phyloP scores from a whole-genome alignment of 257 asterid genomes.

The Echites panduratus region DNA sequence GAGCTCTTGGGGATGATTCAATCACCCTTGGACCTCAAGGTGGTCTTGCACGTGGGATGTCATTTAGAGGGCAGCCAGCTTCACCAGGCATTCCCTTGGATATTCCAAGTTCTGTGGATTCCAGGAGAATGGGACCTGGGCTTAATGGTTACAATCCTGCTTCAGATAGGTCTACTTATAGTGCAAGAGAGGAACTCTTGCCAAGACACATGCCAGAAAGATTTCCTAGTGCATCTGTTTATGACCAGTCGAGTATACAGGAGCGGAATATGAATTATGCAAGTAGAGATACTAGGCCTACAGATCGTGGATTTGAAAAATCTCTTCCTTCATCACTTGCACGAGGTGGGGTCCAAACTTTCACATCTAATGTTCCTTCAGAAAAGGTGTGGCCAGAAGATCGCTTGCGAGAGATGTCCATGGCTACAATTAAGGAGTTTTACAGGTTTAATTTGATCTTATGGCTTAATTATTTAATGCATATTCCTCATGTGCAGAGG shows the following conservation, averaged over 20 bases:
- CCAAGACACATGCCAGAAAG: conserved; percentile 54
- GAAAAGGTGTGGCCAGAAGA: conserved; percentile 56
- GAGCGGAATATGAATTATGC: conserved; percentile 30
- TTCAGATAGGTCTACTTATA: conserved; percentile 49
- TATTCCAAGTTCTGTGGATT: conserved; percentile 38
- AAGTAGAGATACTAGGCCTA: conserved; percentile 22
- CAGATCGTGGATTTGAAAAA: conserved; percentile 24
- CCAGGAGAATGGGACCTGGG: conserved; percentile 51
- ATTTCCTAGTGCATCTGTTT: conserved; percentile 32
- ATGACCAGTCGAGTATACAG: conserved; percentile 45
- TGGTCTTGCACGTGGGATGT: conserved; percentile 85
- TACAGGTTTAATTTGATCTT: conserved; percentile 54
- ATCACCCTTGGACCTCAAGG: conserved; percentile 97
- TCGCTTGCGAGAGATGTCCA: conserved; percentile 50
- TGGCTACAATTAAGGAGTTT: conserved; percentile 72
- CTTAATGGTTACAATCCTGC: conserved; percentile 50
- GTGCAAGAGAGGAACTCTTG: conserved; percentile 54
- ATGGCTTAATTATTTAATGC: not conserved
- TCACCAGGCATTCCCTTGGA: conserved; percentile 35
- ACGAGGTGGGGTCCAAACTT: conserved; percentile 33
- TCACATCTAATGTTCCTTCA: conserved; percentile 33
- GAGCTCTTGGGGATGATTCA: conserved; percentile 63
- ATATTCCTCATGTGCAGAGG: not conserved
- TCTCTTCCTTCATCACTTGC: conserved; percentile 31
- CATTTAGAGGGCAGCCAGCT: conserved; percentile 65